These are phyloP conservation scores for Trifolium repens DNA, from an alignment of 306 rosid species.

Conservation along the genomic window DNA sequence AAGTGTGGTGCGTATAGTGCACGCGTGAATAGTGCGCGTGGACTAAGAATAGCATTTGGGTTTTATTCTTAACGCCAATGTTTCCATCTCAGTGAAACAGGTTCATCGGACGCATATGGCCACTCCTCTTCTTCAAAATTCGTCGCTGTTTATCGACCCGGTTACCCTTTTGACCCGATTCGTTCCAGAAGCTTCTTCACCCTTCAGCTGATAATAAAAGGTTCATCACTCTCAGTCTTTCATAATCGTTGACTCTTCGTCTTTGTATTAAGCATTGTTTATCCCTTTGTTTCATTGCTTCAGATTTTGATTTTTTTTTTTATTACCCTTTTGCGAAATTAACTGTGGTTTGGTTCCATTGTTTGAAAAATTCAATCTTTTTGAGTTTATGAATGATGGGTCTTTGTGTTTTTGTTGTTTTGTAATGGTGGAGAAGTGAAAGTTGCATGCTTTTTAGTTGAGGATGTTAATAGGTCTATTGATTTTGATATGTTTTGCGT, in stretches of 20 bases:
- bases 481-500: conserved; percentile 15
- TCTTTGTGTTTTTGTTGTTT: not conserved
- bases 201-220: conserved; percentile 19
- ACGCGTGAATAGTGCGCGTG: conserved; percentile 28
- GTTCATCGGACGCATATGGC: conserved; percentile 34
- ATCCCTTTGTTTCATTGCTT: conserved; percentile 22
- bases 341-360: not conserved
- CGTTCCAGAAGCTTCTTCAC: conserved; percentile 30
- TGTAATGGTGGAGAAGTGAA: conserved; percentile 10
- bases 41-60: too few species aligned
- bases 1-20: not conserved
- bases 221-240: not conserved
- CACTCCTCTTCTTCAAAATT: conserved; percentile 8
- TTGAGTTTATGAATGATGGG: conserved; percentile 7
- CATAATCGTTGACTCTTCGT: conserved; percentile 17
- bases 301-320: not conserved
- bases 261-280: not conserved
- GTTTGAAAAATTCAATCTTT: conserved; percentile 23
- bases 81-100: not conserved
- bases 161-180: not conserved
- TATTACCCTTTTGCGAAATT: not conserved
- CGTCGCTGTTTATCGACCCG: conserved; percentile 2
- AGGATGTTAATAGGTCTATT: conserved; percentile 14
- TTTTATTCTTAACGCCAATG: conserved; percentile 2
- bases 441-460: not conserved